Base-by-base conservation (phyloP, 2,329 filamentous ascomycete species). In the Aureobasidium sp. region DNA sequence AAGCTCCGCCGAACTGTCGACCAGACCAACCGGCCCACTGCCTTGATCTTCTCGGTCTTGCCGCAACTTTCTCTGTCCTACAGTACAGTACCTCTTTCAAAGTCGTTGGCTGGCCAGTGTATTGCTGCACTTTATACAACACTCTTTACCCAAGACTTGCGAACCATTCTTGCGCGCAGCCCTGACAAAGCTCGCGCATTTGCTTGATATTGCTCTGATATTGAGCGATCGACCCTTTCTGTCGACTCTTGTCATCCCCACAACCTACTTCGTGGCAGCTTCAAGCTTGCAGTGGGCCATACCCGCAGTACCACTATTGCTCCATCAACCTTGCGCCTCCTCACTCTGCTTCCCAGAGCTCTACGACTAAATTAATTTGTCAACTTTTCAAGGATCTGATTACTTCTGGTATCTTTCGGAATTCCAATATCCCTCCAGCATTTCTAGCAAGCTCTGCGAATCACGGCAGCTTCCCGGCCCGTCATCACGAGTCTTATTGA, bases 31-130 rank as follows among this genome's bases (percentile, higher is more conserved):
- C 44, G 34, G 42, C 27, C 59, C 49, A 39, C 48, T 48, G 30
- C 49, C 59, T 61, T 61, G 59, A 61, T 61, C 59, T 48, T 61
- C 59, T 53, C 59, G 59, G 59, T 16, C 44, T 53, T 61, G 59
- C 59, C 49, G 59, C 59, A 47, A 54, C 50, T 53, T 55, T 61
- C 48, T 53, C 50, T 49, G 48, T 53, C 59, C 59, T 61, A 61
- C 59, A 44, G 50, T 54, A 42, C 50, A 13, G 48, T 61, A 47
- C 42, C 27, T 53, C 50, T 54, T 54, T 16, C 27, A 41, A 49
- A 50, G 41, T 53, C 34, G 49, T 61, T 55, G 50, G 59, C 50
- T 55, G 42, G 50, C 48, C 59, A 48, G 59, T 55, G 49, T 61
- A 55, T 47, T 55, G 39, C 39, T 45, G 30, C 58, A 53, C 47